Base-by-base conservation (phyloP, 352 stramenopile species). In the Pythium aristosporum region DNA sequence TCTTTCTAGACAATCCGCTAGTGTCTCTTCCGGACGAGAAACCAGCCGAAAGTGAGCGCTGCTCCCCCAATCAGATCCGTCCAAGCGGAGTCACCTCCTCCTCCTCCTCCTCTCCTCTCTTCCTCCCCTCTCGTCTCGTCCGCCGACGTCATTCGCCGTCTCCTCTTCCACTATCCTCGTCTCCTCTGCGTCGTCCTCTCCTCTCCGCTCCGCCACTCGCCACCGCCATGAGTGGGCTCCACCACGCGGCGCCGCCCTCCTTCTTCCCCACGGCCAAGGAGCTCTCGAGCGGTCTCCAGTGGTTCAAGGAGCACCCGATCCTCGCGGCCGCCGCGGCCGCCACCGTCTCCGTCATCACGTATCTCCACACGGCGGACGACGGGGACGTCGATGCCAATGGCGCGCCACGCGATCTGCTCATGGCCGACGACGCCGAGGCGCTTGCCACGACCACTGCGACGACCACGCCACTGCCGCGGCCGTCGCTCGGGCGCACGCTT, bases 251-350 rank as follows among this genome's bases (percentile, higher is more conserved):
- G 23, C 70, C 73, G 32, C 71, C 80, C 41, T 91, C 84, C 54
- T 87, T 98, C 83, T 91, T 97, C 69, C 82, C 85, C 39, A 92
- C 85, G 7, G 79, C 82, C 65, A 89, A 92, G 65, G 87, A 95
- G 71, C 77, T 95, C 49, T 91, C 82, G 1, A 88, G 79, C 44
- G 85, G 87, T 9, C 64, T 95, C 36, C 84, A 92, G 67, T 95
- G 87, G 87, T 89, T 92, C 62, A 88, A 87, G 57, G 85, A 95
- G 58, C 87, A 95, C 63, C 87, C 87, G 28, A 80, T 95, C 48
- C 75, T 92, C 25, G 85, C 83, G 25, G 82, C 85, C 1, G 87
- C 82, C 2, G 87, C 87, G 18, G 87, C 85, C 55, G 92, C 87
- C 1, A 82, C 87, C 44, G 83, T 95, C 47, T 92, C 82, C 15